Evolutionary conservation across 805 yeast species (phyloP).

Genomic region (Hanseniaspora occidentalis): DNA sequence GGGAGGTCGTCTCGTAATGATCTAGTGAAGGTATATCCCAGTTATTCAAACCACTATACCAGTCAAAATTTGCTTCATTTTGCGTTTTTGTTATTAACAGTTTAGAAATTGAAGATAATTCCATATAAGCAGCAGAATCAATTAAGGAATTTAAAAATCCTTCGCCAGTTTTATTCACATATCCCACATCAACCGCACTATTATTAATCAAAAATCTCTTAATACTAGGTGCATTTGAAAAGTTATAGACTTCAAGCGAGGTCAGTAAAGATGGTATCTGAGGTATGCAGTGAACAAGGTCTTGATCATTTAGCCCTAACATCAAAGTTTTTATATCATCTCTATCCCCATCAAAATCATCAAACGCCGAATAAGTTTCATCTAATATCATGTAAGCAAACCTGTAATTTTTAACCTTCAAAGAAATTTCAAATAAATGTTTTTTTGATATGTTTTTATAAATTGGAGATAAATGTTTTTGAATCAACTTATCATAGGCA

Average conservation of each 20-base stretch:
- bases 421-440: constrained; percentile 14
- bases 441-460: too few relatives aligned
- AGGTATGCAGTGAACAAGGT: constrained; percentile 55
- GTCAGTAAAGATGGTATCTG: constrained; percentile 39
- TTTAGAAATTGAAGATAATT: background rate
- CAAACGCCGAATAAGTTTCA: constrained; percentile 12
- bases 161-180: background rate
- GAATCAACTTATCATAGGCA: too few relatives aligned
- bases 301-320: constrained; percentile 44
- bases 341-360: constrained; percentile 6
- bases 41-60: background rate
- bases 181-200: background rate
- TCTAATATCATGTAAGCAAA: constrained; percentile 28
- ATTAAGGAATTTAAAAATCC: background rate
- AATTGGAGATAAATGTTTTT: too few relatives aligned
- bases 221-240: constrained; percentile 16
- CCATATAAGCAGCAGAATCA: background rate
- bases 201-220: constrained; percentile 6
- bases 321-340: constrained; percentile 28
- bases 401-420: constrained; percentile 12
- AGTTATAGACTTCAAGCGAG: constrained; percentile 33
- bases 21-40: background rate
- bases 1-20: background rate
- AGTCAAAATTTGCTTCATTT: background rate
- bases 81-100: background rate